Conservation (phyloP, 2,329 filamentous ascomycete species). For the Pseudonectria buxi region DNA sequence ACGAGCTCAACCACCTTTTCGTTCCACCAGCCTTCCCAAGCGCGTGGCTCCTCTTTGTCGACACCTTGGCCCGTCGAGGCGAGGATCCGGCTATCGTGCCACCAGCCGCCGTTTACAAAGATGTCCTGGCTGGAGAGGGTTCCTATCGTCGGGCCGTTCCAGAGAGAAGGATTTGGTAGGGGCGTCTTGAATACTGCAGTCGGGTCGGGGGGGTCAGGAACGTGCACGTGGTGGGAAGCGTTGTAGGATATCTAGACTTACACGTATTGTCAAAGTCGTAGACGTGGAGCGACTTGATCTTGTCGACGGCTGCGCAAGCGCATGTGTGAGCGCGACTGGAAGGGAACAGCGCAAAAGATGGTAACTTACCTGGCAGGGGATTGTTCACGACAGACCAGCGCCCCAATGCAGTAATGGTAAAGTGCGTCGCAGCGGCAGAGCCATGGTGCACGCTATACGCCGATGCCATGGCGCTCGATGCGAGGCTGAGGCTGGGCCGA, state of each 20-base stretch:
- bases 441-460: constrained; percentile 33
- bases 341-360: not conserved
- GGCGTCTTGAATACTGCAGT: constrained; percentile 78
- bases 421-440: constrained; percentile 24
- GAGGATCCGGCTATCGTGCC: constrained; percentile 86
- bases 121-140: constrained; percentile 67
- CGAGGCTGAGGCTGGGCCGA: constrained; percentile 14
- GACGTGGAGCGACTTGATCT: constrained; percentile 76
- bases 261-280: constrained; percentile 98
- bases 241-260: constrained; percentile 35
- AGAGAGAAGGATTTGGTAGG: constrained; percentile 80
- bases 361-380: constrained; percentile 57
- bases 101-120: constrained; percentile 86
- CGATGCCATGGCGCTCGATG: constrained; percentile 32
- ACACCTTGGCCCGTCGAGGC: constrained; percentile 77
- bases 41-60: constrained; percentile 73
- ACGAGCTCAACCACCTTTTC: constrained; percentile 81
- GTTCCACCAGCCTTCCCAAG: constrained; percentile 96
- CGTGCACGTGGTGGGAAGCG: not conserved
- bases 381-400: constrained; percentile 77
- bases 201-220: constrained; percentile 1
- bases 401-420: constrained; percentile 67
- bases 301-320: constrained; percentile 47
- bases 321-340: constrained; percentile 10
- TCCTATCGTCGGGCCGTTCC: constrained; percentile 73